Evolutionary conservation across 2,329 filamentous ascomycete genomes (phyloP).

Genomic region (Xylariales sp.): DNA sequence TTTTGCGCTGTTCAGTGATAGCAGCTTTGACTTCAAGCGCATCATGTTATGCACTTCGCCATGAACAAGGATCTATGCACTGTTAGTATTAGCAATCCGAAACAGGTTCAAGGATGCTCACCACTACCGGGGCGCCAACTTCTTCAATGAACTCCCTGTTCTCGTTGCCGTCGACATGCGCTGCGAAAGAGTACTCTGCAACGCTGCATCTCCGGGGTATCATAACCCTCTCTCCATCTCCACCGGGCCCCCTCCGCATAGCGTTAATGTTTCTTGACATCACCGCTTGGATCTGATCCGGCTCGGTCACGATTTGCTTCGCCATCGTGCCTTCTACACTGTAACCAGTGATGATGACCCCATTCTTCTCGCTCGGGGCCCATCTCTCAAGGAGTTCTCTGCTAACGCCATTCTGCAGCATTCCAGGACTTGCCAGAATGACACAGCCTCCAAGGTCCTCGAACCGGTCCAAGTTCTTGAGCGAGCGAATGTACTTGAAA

Average conservation of each 20-base stretch:
- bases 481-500: constrained; percentile 86
- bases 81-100: constrained; percentile 15
- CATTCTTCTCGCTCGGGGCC: constrained; percentile 94
- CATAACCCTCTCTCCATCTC: constrained; percentile 80
- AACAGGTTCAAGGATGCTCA: constrained; percentile 43
- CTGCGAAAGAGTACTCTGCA: constrained; percentile 91
- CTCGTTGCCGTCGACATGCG: constrained; percentile 92
- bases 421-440: constrained; percentile 95
- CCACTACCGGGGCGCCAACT: constrained; percentile 84
- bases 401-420: constrained; percentile 95
- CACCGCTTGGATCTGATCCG: constrained; percentile 89
- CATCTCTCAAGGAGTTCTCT: constrained; percentile 89
- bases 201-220: constrained; percentile 90
- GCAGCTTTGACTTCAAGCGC: constrained; percentile 86
- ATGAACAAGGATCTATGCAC: constrained; percentile 78
- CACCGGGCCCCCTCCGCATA: constrained; percentile 58
- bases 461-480: constrained; percentile 91
- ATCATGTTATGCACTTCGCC: constrained; percentile 99
- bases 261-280: constrained; percentile 71
- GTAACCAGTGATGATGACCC: constrained; percentile 98
- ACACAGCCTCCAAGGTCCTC: constrained; percentile 94
- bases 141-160: constrained; percentile 97
- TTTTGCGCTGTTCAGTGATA: constrained; percentile 85
- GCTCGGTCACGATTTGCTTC: constrained; percentile 90
- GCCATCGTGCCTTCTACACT: constrained; percentile 99